phyloP scores from a whole-genome alignment of 176 grass and related monocot species.

The Carex myosuroides region DNA sequence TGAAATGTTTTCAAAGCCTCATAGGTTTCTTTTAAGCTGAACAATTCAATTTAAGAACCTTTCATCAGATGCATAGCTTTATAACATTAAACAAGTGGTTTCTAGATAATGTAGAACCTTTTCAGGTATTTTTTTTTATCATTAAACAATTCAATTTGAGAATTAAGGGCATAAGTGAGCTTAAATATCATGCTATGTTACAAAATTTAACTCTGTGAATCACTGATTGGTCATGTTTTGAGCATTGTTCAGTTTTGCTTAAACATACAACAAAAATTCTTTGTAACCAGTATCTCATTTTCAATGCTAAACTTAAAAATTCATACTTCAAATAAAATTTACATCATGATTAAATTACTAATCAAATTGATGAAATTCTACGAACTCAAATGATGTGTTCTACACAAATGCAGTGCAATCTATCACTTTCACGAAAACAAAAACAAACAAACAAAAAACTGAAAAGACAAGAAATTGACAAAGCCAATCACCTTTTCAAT shows the following conservation, averaged over 20 bases:
- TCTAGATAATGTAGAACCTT: neutral
- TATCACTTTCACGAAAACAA: no score
- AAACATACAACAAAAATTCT: neutral
- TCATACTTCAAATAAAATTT: neutral
- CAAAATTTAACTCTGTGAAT: neutral
- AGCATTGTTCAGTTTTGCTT: neutral
- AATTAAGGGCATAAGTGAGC: no score
- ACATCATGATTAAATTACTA: neutral
- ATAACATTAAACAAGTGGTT: neutral
- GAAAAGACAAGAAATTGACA: no score
- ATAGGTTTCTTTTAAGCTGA: constrained; percentile 41
- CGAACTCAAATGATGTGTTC: neutral
- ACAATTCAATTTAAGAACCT: neutral
- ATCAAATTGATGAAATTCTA: neutral
- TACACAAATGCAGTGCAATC: neutral
- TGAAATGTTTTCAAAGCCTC: constrained; percentile 34
- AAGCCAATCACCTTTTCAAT: no score
- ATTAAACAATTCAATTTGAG: no score
- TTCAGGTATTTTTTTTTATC: neutral
- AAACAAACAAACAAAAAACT: no score
- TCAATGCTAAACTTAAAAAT: neutral
- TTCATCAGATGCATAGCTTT: neutral
- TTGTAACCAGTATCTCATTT: neutral
- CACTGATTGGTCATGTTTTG: neutral
- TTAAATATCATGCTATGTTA: neutral